These are phyloP conservation scores for Annulohypoxylon moriforme DNA, from an alignment of 495 filamentous ascomycete genomes.

Conservation along the genomic window DNA sequence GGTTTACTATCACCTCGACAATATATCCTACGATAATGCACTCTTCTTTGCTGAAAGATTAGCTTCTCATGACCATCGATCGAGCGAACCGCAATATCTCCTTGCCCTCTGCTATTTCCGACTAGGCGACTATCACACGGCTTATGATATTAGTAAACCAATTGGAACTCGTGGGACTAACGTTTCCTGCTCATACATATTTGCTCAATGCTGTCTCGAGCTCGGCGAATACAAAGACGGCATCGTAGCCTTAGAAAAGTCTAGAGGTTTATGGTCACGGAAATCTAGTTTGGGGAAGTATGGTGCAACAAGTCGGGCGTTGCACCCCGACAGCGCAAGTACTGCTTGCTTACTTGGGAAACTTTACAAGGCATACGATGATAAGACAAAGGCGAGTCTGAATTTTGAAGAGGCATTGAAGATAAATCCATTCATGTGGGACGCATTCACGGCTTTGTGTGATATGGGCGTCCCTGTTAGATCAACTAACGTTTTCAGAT, in stretches of 20 bases:
- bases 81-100: constrained; percentile 82
- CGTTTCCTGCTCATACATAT: constrained; percentile 90
- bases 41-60: constrained; percentile 91
- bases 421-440: constrained; percentile 97
- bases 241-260: constrained; percentile 80
- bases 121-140: constrained; percentile 74
- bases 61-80: constrained; percentile 80
- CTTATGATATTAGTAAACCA: constrained; percentile 75
- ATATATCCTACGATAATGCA: constrained; percentile 85
- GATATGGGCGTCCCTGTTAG: constrained; percentile 77
- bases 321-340: constrained; percentile 85
- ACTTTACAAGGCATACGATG: constrained; percentile 82
- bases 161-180: constrained; percentile 74
- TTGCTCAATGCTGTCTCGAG: constrained; percentile 86
- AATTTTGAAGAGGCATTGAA: constrained; percentile 90
- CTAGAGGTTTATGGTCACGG: constrained; percentile 73
- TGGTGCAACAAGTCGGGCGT: constrained; percentile 75
- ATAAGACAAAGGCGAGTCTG: constrained; percentile 81
- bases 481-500: constrained; percentile 85
- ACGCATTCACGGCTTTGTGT: constrained; percentile 85
- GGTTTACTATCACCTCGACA: constrained; percentile 94
- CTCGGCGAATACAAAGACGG: constrained; percentile 83
- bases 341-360: constrained; percentile 85
- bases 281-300: constrained; percentile 78
- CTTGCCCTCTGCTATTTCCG: constrained; percentile 85